Evolutionary conservation across 2,329 filamentous ascomycete species (phyloP).

Genomic region (Coccinonectria pachysandricola): DNA sequence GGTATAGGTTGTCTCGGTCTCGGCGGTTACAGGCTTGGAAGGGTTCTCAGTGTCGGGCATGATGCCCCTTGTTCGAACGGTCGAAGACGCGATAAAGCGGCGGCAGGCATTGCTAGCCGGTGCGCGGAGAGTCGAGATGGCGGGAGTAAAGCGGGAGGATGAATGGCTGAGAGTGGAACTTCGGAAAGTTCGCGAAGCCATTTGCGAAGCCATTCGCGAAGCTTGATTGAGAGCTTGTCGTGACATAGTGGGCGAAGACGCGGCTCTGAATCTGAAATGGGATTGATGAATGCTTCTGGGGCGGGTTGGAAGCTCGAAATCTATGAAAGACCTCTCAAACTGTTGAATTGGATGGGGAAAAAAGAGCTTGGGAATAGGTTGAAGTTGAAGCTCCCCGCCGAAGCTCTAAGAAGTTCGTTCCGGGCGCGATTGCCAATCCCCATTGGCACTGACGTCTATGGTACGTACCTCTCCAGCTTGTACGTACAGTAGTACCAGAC

Average conservation of each 20-base stretch:
- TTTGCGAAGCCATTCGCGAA: constrained; percentile 28
- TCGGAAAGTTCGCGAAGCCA: constrained; percentile 25
- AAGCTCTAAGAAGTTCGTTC: constrained; percentile 3
- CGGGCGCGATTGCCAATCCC: neutral
- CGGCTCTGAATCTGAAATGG: too few species aligned
- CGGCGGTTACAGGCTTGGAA: constrained; percentile 32
- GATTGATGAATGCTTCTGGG: neutral
- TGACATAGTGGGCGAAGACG: constrained; percentile 16
- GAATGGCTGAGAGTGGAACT: constrained; percentile 14
- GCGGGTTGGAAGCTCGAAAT: neutral
- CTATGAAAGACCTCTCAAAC: neutral
- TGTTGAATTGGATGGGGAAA: constrained; percentile 1
- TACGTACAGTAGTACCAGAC: too few species aligned
- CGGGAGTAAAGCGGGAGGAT: constrained; percentile 10
- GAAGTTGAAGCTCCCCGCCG: constrained; percentile 6
- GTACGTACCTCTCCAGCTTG: too few species aligned
- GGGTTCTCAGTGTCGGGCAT: constrained; percentile 51
- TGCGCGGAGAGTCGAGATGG: constrained; percentile 2
- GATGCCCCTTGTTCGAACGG: constrained; percentile 35
- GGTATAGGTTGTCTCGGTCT: constrained; percentile 25
- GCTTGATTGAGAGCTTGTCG: constrained; percentile 26
- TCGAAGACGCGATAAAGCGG: constrained; percentile 22
- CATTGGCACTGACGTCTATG: too few species aligned
- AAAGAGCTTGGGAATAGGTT: constrained; percentile 1
- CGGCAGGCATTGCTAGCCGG: constrained; percentile 7